Percentiles rank a stretch among this genome's conserved stretches.
phyloP scores from a whole-genome alignment of 805 yeast genomes.

The Tetrapisispora phaffii region DNA sequence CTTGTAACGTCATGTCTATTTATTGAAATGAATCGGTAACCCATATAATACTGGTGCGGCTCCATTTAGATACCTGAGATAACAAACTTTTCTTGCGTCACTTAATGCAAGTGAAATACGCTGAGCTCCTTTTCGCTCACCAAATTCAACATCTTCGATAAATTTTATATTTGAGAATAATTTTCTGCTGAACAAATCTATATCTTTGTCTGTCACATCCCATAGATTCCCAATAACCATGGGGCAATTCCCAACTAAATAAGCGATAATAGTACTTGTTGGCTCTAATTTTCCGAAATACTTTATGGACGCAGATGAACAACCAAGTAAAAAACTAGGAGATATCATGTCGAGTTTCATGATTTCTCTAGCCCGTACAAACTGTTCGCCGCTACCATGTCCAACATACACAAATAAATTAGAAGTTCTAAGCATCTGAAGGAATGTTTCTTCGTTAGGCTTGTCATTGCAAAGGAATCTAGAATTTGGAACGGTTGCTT shows the following conservation, averaged over 20 bases:
- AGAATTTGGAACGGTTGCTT: slow-evolving; percentile 34
- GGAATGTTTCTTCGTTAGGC: slow-evolving; percentile 51
- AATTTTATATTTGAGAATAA: slow-evolving; percentile 63
- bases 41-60: slow-evolving; percentile 92
- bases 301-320: slow-evolving; percentile 71
- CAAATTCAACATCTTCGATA: slow-evolving; percentile 9
- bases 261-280: slow-evolving; percentile 65
- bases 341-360: slow-evolving; percentile 38
- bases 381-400: slow-evolving; percentile 95
- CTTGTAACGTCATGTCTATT: not conserved
- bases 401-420: slow-evolving; percentile 72
- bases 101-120: slow-evolving; percentile 49
- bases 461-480: slow-evolving; percentile 41
- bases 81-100: slow-evolving; percentile 56
- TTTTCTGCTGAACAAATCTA: slow-evolving; percentile 62
- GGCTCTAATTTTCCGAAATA: slow-evolving; percentile 55
- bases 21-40: slow-evolving; percentile 38
- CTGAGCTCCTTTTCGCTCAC: slow-evolving; percentile 8
- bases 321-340: slow-evolving; percentile 69
- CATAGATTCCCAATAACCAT: slow-evolving; percentile 78
- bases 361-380: slow-evolving; percentile 46
- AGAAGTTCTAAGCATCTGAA: slow-evolving; percentile 32
- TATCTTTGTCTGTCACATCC: slow-evolving; percentile 97
- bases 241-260: slow-evolving; percentile 73
- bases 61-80: slow-evolving; percentile 69